Evolutionary conservation across 2,329 filamentous ascomycete species (phyloP).

Genomic region (Microdochium trichocladiopsis): DNA sequence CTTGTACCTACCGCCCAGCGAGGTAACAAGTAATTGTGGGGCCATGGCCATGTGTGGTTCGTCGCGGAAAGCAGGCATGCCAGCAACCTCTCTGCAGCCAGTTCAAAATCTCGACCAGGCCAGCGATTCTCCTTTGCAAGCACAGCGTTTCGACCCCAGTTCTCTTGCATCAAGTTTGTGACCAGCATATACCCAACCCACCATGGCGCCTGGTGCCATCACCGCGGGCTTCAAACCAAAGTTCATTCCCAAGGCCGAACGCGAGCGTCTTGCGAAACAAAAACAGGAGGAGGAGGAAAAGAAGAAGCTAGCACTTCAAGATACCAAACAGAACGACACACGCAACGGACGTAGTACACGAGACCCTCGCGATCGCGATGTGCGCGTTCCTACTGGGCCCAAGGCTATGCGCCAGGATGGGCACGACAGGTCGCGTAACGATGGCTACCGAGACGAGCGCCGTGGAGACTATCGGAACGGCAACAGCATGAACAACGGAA

Average conservation of each 20-base stretch:
- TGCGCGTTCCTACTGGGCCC: conserved; percentile 60
- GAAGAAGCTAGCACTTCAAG: conserved; percentile 13
- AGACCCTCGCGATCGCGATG: conserved; percentile 11
- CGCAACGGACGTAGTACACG: conserved; percentile 25
- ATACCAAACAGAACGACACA: conserved; percentile 6
- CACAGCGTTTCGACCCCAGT: too few species aligned
- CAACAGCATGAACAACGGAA: conserved; percentile 29
- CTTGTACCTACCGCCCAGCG: too few species aligned
- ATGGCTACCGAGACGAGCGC: conserved; percentile 35
- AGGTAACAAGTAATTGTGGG: too few species aligned
- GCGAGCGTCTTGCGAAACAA: conserved; percentile 63
- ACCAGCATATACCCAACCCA: too few species aligned
- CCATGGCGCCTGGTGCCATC: not conserved
- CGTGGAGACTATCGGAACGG: conserved; percentile 26
- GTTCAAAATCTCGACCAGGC: too few species aligned
- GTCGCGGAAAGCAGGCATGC: too few species aligned
- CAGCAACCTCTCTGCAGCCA: too few species aligned
- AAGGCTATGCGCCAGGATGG: conserved; percentile 57
- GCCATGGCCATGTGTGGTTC: too few species aligned
- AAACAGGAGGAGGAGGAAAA: conserved; percentile 64
- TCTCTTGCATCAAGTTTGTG: too few species aligned
- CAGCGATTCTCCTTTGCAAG: too few species aligned
- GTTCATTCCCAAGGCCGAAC: conserved; percentile 68
- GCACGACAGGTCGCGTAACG: conserved; percentile 20
- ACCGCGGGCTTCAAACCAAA: conserved; percentile 56